Percentiles rank a stretch among this genome's conserved stretches.
Conservation (phyloP, 192 early-diverging fungal genomes). For the Chytriomyces sp. region DNA sequence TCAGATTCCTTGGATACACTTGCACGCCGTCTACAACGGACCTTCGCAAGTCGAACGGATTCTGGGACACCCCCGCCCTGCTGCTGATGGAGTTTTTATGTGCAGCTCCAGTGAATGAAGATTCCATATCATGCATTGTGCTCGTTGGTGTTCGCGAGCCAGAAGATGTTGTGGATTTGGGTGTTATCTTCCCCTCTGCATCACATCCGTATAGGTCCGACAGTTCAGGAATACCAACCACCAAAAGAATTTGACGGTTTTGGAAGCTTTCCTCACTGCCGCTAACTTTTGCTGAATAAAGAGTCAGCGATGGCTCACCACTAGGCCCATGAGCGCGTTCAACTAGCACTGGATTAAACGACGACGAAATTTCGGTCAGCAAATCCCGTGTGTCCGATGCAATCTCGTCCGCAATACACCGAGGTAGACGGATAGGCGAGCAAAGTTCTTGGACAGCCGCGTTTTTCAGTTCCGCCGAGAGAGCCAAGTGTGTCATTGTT, state of each 20-base stretch:
- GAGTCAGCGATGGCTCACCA: background rate
- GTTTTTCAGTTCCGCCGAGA: constrained; percentile 18
- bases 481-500: constrained; percentile 5
- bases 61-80: background rate
- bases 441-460: constrained; percentile 42
- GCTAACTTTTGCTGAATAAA: background rate
- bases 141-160: constrained; percentile 7
- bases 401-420: constrained; percentile 47
- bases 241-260: constrained; percentile 18
- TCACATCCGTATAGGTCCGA: constrained; percentile 15
- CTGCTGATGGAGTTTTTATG: background rate
- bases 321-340: background rate
- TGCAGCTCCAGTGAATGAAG: background rate
- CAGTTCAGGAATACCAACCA: constrained; percentile 17
- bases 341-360: constrained; percentile 33
- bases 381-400: constrained; percentile 43
- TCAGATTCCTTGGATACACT: constrained; percentile 39
- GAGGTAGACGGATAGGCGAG: constrained; percentile 38
- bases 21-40: constrained; percentile 40
- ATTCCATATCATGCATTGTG: background rate
- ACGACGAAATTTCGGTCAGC: constrained; percentile 27
- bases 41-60: constrained; percentile 1
- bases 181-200: background rate
- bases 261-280: background rate
- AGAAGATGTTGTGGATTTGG: background rate